phyloP scores from a whole-genome alignment of 2,329 filamentous ascomycete genomes.

The Aureobasidium sp. region DNA sequence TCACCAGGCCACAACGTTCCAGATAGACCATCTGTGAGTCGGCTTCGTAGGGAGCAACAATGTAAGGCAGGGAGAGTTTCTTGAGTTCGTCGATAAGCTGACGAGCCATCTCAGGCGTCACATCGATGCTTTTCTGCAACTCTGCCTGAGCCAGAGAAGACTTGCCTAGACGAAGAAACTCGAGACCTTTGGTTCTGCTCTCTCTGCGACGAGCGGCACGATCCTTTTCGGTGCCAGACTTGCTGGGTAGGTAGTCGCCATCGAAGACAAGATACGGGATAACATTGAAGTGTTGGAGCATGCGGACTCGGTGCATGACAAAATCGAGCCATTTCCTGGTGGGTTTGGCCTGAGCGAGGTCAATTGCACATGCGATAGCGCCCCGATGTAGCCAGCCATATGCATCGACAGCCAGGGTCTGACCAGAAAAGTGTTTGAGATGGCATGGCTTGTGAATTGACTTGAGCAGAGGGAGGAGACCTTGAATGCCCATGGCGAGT shows the following conservation, averaged over 20 bases:
- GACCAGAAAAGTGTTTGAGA: constrained; percentile 76
- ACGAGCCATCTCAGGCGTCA: constrained; percentile 92
- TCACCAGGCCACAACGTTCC: constrained; percentile 73
- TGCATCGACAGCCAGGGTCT: constrained; percentile 88
- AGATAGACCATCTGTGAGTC: constrained; percentile 95
- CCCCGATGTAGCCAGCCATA: constrained; percentile 98
- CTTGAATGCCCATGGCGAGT: neutral
- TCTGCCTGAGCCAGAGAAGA: constrained; percentile 71
- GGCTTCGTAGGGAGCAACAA: constrained; percentile 95
- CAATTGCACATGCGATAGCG: constrained; percentile 80
- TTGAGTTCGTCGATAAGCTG: constrained; percentile 88
- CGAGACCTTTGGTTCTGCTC: constrained; percentile 65
- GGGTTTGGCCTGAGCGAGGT: constrained; percentile 79
- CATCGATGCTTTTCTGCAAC: constrained; percentile 89
- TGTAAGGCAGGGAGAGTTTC: constrained; percentile 66
- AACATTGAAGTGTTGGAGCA: constrained; percentile 88
- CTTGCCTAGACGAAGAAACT: constrained; percentile 75
- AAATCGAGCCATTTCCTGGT: constrained; percentile 88
- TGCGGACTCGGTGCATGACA: constrained; percentile 79
- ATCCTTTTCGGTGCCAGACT: constrained; percentile 74
- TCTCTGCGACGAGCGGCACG: constrained; percentile 68
- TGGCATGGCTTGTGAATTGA: constrained; percentile 88
- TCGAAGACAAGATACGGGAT: constrained; percentile 96
- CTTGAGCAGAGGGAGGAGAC: constrained; percentile 50
- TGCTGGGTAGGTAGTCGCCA: constrained; percentile 89